Percentiles rank a stretch among this genome's conserved stretches.
phyloP scores from a whole-genome alignment of 331 rosid genomes.

The Stylosanthes scabra region DNA sequence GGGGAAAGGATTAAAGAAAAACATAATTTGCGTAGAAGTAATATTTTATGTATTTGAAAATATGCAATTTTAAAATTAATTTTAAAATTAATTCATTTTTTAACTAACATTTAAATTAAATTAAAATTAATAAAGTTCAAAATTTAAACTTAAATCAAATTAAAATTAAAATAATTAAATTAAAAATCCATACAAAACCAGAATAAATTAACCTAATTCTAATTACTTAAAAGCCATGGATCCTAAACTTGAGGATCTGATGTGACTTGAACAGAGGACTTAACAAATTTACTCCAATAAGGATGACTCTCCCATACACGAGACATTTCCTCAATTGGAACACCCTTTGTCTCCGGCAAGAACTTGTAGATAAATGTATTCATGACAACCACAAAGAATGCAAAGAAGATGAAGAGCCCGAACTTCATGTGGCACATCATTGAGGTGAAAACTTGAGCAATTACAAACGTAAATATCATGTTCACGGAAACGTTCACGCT shows the following conservation, averaged over 20 bases:
- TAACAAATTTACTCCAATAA: not conserved
- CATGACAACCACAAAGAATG: constrained; percentile 22
- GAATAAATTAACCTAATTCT: too few species aligned
- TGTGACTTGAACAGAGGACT: not conserved
- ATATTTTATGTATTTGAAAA: too few species aligned
- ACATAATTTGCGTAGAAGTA: too few species aligned
- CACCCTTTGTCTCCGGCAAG: constrained; percentile 33
- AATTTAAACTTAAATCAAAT: too few species aligned
- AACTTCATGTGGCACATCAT: constrained; percentile 34
- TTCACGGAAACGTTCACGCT: constrained; percentile 25
- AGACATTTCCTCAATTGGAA: constrained; percentile 35
- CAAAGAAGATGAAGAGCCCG: constrained; percentile 34
- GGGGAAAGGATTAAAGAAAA: too few species aligned
- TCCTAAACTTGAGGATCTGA: not conserved
- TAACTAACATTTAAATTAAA: too few species aligned
- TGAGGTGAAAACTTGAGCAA: constrained; percentile 16
- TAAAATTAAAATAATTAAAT: too few species aligned
- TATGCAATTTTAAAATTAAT: too few species aligned
- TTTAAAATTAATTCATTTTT: too few species aligned
- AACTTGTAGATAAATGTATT: constrained; percentile 8
- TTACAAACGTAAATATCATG: constrained; percentile 32
- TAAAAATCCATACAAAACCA: too few species aligned
- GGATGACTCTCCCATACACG: not conserved
- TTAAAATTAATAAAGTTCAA: too few species aligned
- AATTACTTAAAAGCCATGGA: too few species aligned